These are phyloP conservation scores for Populus davidiana DNA, from an alignment of 345 rosid genomes.

Conservation along the genomic window DNA sequence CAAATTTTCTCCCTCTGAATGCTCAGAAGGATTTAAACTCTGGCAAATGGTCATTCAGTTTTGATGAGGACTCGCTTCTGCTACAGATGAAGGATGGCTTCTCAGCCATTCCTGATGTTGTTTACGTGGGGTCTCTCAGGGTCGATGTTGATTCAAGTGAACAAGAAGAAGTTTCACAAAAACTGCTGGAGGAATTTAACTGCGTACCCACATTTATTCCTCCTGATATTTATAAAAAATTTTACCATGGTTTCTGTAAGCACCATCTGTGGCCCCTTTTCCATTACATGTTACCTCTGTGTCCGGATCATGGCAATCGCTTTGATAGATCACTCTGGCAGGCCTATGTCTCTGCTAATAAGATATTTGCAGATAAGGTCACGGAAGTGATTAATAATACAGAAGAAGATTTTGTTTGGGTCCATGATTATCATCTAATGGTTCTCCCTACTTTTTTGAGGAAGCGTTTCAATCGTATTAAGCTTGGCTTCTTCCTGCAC, in stretches of 20 bases:
- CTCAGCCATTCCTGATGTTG: conserved; percentile 28
- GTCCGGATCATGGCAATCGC: conserved; percentile 34
- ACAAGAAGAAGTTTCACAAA: conserved; percentile 42
- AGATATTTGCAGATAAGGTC: conserved; percentile 44
- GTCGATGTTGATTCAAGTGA: conserved; percentile 37
- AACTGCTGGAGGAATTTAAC: conserved; percentile 38
- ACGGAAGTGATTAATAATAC: conserved; percentile 40
- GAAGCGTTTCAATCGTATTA: conserved; percentile 35
- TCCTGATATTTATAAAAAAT: conserved; percentile 33
- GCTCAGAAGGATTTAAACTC: conserved; percentile 32
- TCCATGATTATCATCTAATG: conserved; percentile 52
- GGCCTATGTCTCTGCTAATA: conserved; percentile 43
- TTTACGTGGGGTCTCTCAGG: conserved; percentile 44
- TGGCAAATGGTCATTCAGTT: conserved; percentile 34
- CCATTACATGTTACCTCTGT: conserved; percentile 48
- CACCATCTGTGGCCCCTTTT: conserved; percentile 53
- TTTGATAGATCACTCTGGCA: conserved; percentile 42
- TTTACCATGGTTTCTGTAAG: conserved; percentile 46
- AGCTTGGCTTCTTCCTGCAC: conserved; percentile 52
- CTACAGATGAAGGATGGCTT: conserved; percentile 43
- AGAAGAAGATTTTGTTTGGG: conserved; percentile 44
- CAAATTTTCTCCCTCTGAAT: conserved; percentile 40
- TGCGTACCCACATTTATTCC: conserved; percentile 48
- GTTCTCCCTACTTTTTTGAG: conserved; percentile 46
- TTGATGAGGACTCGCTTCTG: conserved; percentile 38